These are phyloP conservation scores for Noccaea bulbosa DNA, from an alignment of 345 rosid species.

Conservation along the genomic window DNA sequence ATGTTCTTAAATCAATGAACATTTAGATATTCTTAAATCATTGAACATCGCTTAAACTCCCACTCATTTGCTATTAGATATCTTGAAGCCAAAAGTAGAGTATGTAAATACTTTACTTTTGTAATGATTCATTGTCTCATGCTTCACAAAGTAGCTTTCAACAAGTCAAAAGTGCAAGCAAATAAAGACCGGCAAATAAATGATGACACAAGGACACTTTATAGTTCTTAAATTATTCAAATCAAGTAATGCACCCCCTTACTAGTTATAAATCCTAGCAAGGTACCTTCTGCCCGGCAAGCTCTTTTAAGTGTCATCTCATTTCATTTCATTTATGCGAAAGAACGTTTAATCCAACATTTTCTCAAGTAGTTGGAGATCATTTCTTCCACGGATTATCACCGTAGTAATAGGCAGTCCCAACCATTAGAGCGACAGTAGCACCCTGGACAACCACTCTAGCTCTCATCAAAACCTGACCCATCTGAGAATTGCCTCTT, in stretches of 20 bases:
- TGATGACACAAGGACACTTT: background rate
- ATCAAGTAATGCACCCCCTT: conserved; percentile 33
- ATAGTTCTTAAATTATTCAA: conserved; percentile 29
- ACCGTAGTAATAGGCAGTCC: conserved; percentile 89
- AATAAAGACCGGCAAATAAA: conserved; percentile 3
- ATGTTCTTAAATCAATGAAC: conserved; percentile 14
- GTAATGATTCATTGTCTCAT: conserved; percentile 25
- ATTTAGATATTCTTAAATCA: conserved; percentile 8
- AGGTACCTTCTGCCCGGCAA: conserved; percentile 10
- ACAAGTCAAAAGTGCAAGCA: conserved; percentile 20
- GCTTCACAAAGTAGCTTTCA: conserved; percentile 14
- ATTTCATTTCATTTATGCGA: conserved; percentile 11
- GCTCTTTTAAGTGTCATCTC: background rate
- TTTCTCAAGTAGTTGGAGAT: background rate
- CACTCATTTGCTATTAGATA: conserved; percentile 4
- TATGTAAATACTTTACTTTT: conserved; percentile 9
- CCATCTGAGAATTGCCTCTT: conserved; percentile 70
- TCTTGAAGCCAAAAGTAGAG: conserved; percentile 3
- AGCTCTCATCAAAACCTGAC: conserved; percentile 83
- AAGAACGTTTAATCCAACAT: background rate
- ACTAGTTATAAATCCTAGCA: conserved; percentile 28
- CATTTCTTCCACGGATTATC: conserved; percentile 82
- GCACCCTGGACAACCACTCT: conserved; percentile 86
- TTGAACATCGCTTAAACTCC: conserved; percentile 7
- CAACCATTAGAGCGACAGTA: conserved; percentile 83